Conservation (phyloP, 176 grass and related monocot species). For the Oropetium thomaeum region DNA sequence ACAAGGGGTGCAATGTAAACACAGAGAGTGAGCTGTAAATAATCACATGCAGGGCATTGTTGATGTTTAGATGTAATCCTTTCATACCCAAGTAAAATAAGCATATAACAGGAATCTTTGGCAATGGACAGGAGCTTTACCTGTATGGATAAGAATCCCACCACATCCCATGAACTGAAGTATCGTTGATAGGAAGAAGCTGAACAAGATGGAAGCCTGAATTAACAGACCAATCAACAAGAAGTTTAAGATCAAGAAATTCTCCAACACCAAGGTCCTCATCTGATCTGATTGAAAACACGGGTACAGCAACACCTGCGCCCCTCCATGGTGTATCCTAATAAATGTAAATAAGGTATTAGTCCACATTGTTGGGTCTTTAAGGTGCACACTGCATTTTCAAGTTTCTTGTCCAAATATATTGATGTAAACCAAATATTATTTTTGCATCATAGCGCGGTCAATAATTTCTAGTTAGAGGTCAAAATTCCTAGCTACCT, state of each 20-base stretch:
- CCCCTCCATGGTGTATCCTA: conserved; percentile 91
- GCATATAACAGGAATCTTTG: conserved; percentile 1
- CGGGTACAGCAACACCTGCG: conserved; percentile 88
- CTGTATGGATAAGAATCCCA: conserved; percentile 99
- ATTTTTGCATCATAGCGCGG: conserved; percentile 18
- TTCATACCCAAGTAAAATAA: neutral
- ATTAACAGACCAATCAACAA: conserved; percentile 93
- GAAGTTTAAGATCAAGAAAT: conserved; percentile 92
- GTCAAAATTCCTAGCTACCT: neutral
- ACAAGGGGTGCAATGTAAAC: conserved; percentile 88
- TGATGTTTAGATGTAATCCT: conserved; percentile 15
- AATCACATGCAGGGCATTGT: conserved; percentile 9
- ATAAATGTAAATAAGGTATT: conserved; percentile 42
- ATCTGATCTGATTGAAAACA: conserved; percentile 83
- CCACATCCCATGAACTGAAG: conserved; percentile 95
- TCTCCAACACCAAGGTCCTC: conserved; percentile 98
- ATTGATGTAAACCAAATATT: conserved; percentile 13
- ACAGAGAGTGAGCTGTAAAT: conserved; percentile 94
- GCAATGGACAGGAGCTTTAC: conserved; percentile 37
- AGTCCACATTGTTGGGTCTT: neutral
- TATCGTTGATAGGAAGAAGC: conserved; percentile 92
- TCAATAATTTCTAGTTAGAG: neutral
- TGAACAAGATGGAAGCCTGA: conserved; percentile 97
- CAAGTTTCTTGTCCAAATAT: conserved; percentile 20
- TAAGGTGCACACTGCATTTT: conserved; percentile 18